A percentile compares a stretch with the other conserved stretches of the same genome.
phyloP scores from a whole-genome alignment of 2,329 filamentous ascomycete species.

The Diatrype stigma region DNA sequence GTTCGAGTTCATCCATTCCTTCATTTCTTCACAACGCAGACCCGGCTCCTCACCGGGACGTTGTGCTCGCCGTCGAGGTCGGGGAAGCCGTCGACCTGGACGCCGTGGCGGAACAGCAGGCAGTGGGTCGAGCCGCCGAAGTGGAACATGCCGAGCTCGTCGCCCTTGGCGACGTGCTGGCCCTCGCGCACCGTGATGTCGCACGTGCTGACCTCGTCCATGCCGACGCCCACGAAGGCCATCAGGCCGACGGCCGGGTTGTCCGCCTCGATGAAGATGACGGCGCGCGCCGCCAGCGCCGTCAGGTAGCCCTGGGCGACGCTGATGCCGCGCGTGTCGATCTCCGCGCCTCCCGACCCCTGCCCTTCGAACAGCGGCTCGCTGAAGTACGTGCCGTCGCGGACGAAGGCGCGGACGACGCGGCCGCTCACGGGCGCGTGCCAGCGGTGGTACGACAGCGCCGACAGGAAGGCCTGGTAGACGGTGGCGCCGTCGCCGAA shows the following conservation, averaged over 20 bases:
- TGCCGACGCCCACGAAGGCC: conserved; percentile 67
- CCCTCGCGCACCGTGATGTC: conserved; percentile 66
- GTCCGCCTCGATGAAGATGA: conserved; percentile 69
- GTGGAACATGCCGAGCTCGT: conserved; percentile 75
- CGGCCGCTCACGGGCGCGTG: conserved; percentile 54
- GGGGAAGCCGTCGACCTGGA: conserved; percentile 36
- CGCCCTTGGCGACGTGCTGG: conserved; percentile 63
- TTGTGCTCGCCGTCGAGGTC: conserved; percentile 13
- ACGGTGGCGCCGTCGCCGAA: conserved; percentile 52
- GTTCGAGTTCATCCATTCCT: no score
- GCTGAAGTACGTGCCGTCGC: conserved; percentile 56
- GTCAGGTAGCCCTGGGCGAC: conserved; percentile 63
- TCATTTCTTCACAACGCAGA: conserved; percentile 20
- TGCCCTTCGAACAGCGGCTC: conserved; percentile 46
- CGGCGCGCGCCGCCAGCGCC: conserved; percentile 61
- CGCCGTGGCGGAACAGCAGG: conserved; percentile 58
- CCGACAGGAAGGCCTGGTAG: conserved; percentile 58
- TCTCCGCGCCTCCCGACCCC: conserved; percentile 24
- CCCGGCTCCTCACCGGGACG: conserved; percentile 21
- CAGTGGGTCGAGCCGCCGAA: conserved; percentile 72
- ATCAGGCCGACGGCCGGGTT: conserved; percentile 63
- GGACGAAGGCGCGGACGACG: conserved; percentile 45
- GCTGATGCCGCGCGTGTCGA: conserved; percentile 26
- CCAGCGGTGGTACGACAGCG: conserved; percentile 59
- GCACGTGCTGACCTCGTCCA: conserved; percentile 73